Evolutionary conservation across 768 basidiomycete genomes (phyloP), one percentile per base, ranked within the genome.

Genomic region (Mrakia gelida): DNA sequence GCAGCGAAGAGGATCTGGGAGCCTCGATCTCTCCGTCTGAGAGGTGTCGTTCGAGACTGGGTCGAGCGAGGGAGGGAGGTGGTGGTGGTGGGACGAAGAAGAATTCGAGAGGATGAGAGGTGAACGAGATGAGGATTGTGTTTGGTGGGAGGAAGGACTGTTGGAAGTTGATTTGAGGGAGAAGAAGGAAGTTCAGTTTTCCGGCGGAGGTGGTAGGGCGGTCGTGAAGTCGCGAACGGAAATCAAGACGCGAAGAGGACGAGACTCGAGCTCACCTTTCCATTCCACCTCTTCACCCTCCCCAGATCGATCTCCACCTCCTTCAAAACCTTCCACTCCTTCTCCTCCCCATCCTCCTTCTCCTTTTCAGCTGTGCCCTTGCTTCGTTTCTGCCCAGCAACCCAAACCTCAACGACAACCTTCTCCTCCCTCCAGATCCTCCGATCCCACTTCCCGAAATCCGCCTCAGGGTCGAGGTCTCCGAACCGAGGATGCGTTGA

Each of bases 401-500:
- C 79, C 84, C 82, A 85, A 43, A 83, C 79, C 73, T 83, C 82
- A 83, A 81, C 86, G 78, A 80, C 87, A 88, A 61, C 88, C 89
- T 89, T 90, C 91, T 65, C 91, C 82, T 80, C 89, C 80, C 83
- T 23, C 34, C 62, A 43, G 81, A 79, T 28, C 62, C 88, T 56
- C 93, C 81, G 86, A 1, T 87, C 86, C 84, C 87, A 88, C 26
- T 86, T 83, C 0, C 88, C 86, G 81, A 91, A 90, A 71, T 90
- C 89, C 38, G 83, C 84, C 45, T 86, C 83, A 8, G 87, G 85
- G 10, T 87, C 82, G 81, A 94, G 90, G 26, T 92, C 85, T 0
- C 86, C 75, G 81, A 94, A 96, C 32, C 86, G 84, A 0, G 95
- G 95, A 83, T 94, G 92, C 0, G 91, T 94, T 0, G 94, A 95